Conservation (phyloP, 2,329 filamentous ascomycete species). For the Aureobasidium sp. region DNA sequence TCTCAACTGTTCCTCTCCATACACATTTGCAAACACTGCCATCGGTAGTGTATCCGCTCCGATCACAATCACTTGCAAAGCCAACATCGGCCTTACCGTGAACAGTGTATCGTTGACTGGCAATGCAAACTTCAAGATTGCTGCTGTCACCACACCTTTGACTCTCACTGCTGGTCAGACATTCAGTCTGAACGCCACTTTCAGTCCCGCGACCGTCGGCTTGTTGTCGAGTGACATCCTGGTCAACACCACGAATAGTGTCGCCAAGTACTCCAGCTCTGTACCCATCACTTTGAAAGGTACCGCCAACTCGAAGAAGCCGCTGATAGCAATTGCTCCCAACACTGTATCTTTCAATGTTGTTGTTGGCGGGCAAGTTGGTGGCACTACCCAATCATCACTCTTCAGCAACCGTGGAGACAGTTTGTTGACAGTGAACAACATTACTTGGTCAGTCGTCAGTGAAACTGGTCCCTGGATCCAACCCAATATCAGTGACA, state of each 20-base stretch:
- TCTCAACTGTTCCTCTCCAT: conserved; percentile 58
- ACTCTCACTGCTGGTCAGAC: conserved; percentile 41
- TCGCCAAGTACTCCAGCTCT: conserved; percentile 51
- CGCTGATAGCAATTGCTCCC: conserved; percentile 56
- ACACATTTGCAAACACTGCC: conserved; percentile 53
- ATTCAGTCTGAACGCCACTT: conserved; percentile 46
- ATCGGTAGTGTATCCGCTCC: conserved; percentile 40
- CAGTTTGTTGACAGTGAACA: conserved; percentile 46
- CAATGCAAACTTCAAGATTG: conserved; percentile 44
- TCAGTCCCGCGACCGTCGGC: conserved; percentile 54
- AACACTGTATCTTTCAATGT: conserved; percentile 56
- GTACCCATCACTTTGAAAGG: conserved; percentile 56
- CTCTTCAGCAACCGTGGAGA: conserved; percentile 60
- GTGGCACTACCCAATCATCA: conserved; percentile 48
- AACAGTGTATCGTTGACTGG: conserved; percentile 43
- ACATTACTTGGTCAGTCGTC: conserved; percentile 50
- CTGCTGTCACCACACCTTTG: conserved; percentile 34
- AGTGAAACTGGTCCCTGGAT: conserved; percentile 54
- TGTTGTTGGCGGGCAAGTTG: conserved; percentile 45
- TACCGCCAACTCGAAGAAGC: conserved; percentile 50
- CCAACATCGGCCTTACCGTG: conserved; percentile 50
- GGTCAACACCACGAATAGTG: conserved; percentile 54
- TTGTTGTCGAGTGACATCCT: conserved; percentile 54
- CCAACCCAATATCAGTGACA: conserved; percentile 38
- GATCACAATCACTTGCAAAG: conserved; percentile 53